A percentile compares a stretch with the other conserved stretches of the same genome.
These are phyloP conservation scores for Aureobasidium vineae DNA, from an alignment of 2,329 filamentous ascomycete species.

Conservation along the genomic window DNA sequence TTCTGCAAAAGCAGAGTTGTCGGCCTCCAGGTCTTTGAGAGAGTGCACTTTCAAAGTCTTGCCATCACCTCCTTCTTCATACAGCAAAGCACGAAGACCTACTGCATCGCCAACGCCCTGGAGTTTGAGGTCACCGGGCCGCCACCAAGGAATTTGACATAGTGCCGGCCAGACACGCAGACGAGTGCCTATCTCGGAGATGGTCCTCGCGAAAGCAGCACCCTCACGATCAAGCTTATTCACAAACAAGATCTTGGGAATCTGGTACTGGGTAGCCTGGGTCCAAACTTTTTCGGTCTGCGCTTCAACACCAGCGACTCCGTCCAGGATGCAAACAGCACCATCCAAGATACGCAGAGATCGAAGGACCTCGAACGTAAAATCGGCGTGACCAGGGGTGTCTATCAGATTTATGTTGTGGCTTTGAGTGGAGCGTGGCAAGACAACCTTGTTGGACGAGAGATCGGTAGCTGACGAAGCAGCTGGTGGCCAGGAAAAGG, in stretches of 20 bases:
- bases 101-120: slow-evolving; percentile 83
- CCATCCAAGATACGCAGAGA: slow-evolving; percentile 86
- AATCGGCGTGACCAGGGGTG: slow-evolving; percentile 95
- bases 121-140: slow-evolving; percentile 68
- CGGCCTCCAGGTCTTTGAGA: slow-evolving; percentile 53
- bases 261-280: slow-evolving; percentile 80
- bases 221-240: slow-evolving; percentile 86
- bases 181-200: slow-evolving; percentile 78
- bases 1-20: slow-evolving; percentile 53
- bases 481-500: slow-evolving; percentile 81
- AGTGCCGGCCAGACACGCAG: slow-evolving; percentile 83
- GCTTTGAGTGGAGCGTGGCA: slow-evolving; percentile 53
- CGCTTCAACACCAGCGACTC: slow-evolving; percentile 90
- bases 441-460: not conserved
- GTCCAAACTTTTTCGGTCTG: slow-evolving; percentile 97
- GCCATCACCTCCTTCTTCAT: slow-evolving; percentile 66
- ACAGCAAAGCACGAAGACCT: slow-evolving; percentile 70
- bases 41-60: slow-evolving; percentile 54
- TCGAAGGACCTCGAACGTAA: slow-evolving; percentile 92
- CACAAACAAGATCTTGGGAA: slow-evolving; percentile 77
- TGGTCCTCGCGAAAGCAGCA: slow-evolving; percentile 76
- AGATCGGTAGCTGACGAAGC: slow-evolving; percentile 33
- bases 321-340: slow-evolving; percentile 88
- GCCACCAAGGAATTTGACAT: slow-evolving; percentile 95
- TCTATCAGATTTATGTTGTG: slow-evolving; percentile 91